Conservation (phyloP, 257 asterid species). For the Dorcoceras hygrometricum region DNA sequence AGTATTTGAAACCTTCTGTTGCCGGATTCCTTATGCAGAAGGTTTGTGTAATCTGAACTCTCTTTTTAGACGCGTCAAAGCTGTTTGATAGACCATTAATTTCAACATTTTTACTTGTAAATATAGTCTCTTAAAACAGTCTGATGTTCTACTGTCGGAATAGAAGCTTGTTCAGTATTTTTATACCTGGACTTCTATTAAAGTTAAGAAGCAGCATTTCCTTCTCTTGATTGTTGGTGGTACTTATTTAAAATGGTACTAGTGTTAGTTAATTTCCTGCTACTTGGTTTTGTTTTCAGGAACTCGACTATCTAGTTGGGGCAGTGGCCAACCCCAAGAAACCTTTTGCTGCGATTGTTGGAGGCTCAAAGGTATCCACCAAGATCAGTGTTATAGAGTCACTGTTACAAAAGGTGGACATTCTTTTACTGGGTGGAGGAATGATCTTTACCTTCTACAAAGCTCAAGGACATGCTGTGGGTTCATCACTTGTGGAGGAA, state of each 20-base stretch:
- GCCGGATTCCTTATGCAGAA: constrained; percentile 57
- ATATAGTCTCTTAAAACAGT: background rate
- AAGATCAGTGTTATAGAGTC: constrained; percentile 47
- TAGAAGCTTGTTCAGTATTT: background rate
- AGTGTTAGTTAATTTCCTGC: background rate
- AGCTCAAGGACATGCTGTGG: constrained; percentile 46
- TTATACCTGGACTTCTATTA: background rate
- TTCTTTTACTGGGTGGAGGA: constrained; percentile 47
- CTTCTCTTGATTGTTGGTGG: background rate
- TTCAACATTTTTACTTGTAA: too few species aligned
- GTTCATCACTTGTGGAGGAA: constrained; percentile 48
- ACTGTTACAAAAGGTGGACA: constrained; percentile 37
- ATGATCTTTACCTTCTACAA: constrained; percentile 52
- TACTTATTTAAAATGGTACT: background rate
- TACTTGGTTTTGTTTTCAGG: constrained; percentile 26
- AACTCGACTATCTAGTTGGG: constrained; percentile 46
- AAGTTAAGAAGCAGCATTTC: background rate
- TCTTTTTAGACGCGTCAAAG: background rate
- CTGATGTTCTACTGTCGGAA: background rate
- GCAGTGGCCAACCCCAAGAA: constrained; percentile 44
- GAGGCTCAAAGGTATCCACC: constrained; percentile 44
- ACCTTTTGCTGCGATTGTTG: constrained; percentile 52
- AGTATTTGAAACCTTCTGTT: constrained; percentile 48
- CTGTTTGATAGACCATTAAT: background rate
- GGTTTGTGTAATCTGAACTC: constrained; percentile 22